Conservation (phyloP, 192 early-diverging fungal genomes). For the Entophlyctis luteolus region DNA sequence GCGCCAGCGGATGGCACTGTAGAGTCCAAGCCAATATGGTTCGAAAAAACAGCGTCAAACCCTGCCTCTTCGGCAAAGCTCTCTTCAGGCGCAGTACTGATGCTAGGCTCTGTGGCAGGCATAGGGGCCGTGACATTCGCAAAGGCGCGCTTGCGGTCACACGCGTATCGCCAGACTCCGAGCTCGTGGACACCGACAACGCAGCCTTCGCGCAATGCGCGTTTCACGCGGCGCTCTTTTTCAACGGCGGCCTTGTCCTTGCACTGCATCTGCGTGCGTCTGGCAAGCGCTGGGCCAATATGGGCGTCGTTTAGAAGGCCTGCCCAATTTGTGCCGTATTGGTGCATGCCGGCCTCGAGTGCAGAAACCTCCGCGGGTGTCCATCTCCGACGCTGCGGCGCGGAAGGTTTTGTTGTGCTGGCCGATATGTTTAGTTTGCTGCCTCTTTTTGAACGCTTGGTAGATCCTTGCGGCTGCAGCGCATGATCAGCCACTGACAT, state of each 20-base stretch:
- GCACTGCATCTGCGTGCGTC: conserved; percentile 21
- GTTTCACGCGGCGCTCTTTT: conserved; percentile 21
- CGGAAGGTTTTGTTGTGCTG: too few relatives aligned
- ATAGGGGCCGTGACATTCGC: neutral
- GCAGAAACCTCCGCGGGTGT: conserved; percentile 4
- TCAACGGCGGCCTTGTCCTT: conserved; percentile 28
- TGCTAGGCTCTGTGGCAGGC: too few relatives aligned
- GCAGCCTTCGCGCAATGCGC: conserved; percentile 6
- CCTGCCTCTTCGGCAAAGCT: too few relatives aligned
- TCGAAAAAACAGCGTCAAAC: too few relatives aligned
- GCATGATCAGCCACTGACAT: too few relatives aligned
- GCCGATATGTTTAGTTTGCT: too few relatives aligned
- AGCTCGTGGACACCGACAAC: conserved; percentile 18
- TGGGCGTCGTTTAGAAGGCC: conserved; percentile 6
- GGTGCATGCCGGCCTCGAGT: conserved; percentile 17
- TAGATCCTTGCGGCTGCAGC: too few relatives aligned
- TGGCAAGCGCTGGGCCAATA: neutral
- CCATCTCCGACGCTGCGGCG: conserved; percentile 1
- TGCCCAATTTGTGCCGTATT: conserved; percentile 25
- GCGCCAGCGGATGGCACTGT: too few relatives aligned
- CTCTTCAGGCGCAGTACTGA: too few relatives aligned
- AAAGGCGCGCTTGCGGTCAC: conserved; percentile 25
- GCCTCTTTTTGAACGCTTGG: too few relatives aligned
- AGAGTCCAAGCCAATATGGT: too few relatives aligned
- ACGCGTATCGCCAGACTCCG: conserved; percentile 27